Evolutionary conservation across 192 early-diverging fungal species (phyloP), one percentile per base, ranked within the genome.

Genomic region (Ambispora gerdemannii): DNA sequence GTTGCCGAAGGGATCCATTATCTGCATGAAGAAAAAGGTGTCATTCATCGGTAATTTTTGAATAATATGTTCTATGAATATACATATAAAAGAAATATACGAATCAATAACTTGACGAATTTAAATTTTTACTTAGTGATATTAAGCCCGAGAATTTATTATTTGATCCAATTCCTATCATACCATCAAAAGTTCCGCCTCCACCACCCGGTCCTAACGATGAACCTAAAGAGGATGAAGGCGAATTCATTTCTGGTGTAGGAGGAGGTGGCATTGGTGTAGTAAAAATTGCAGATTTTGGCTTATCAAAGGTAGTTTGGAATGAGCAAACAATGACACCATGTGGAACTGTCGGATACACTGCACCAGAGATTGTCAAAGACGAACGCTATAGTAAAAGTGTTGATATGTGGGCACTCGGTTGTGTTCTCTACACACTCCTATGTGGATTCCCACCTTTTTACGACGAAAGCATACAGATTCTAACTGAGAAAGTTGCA

Each of bases 131-230:
- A 2, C 76, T 53, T 53, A 86, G 95, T 50, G 95, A 97, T 76
- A 93, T 97, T 70, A 97, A 97, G 82, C 90, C 90, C 15, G 95
- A 97, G 73, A 97, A 97, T 76, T 83, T 95, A 50, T 78, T 92
- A 11, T 91, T 92, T 75, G 84, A 87, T 58, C 82, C 87, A 22
- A 91, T 90, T 32, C 86, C 90, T 0, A 76, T 89, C 17, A 75
- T 82, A 30, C 82, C 86, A 7, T 82, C 83, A 4, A 72, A 64
- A 17, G 49, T 35, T 7, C 60, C 61, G 35, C 75, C 71, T 27
- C 76, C 77, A 20, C 67, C 71, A 36, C 64, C 58, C 11, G 64
- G 78, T 13, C 84, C 82, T 49, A 82, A 84, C 52, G 89, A 88
- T 34, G 85, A 82, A 8, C 86, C 85, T 32, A 90, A 90, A 74